These are phyloP conservation scores for Cyclotella atomus DNA, from an alignment of 108 stramenopile genomes.

Conservation along the genomic window DNA sequence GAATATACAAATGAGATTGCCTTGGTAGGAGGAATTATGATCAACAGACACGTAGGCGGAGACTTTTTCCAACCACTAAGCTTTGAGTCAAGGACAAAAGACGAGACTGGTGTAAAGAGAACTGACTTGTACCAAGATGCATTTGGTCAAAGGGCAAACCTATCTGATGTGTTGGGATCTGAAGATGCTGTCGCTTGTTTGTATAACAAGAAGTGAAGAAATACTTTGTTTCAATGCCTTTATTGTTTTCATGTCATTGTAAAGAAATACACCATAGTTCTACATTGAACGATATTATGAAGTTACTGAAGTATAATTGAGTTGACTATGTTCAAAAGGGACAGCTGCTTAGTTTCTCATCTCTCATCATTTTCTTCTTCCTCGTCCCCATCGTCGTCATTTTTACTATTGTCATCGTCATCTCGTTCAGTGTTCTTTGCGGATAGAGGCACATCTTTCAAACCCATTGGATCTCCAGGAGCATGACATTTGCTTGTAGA, in stretches of 20 bases:
- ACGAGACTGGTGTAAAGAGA: background rate
- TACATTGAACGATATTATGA: too few species aligned
- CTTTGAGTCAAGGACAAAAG: slow-evolving; percentile 26
- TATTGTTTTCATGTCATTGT: too few species aligned
- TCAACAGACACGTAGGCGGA: slow-evolving; percentile 36
- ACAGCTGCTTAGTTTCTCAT: background rate
- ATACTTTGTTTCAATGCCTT: too few species aligned
- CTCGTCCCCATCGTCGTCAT: background rate
- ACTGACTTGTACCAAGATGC: slow-evolving; percentile 35
- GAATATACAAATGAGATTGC: slow-evolving; percentile 28
- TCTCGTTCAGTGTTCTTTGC: background rate
- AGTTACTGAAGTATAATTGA: too few species aligned
- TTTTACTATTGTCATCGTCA: slow-evolving; percentile 8
- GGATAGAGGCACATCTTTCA: background rate
- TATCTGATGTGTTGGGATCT: slow-evolving; percentile 23
- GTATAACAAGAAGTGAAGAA: background rate
- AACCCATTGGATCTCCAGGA: slow-evolving; percentile 7
- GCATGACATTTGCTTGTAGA: slow-evolving; percentile 41
- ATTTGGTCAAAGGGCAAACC: slow-evolving; percentile 22
- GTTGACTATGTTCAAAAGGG: too few species aligned
- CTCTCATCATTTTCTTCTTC: background rate
- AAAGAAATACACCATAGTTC: too few species aligned
- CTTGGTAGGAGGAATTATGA: slow-evolving; percentile 44
- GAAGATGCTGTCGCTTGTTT: slow-evolving; percentile 24
- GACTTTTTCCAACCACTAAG: slow-evolving; percentile 50